Conservation (phyloP, 2,329 filamentous ascomycete species). For the Epichloe coenophiala region DNA sequence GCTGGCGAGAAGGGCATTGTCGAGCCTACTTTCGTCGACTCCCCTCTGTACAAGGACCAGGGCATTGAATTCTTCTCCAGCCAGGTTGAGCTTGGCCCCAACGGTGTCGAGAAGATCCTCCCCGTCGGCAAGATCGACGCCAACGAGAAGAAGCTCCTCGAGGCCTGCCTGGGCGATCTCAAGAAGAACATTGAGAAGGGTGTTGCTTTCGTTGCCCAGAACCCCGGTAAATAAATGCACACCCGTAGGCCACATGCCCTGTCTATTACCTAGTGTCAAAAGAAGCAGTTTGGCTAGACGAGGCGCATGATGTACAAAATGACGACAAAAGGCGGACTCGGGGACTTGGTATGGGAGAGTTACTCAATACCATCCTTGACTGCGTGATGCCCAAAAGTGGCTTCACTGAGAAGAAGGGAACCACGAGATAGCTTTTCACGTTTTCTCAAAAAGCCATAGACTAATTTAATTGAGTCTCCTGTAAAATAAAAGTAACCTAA, state of each 20-base stretch:
- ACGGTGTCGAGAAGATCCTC: constrained; percentile 89
- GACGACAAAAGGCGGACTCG: neutral
- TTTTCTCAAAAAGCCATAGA: constrained; percentile 3
- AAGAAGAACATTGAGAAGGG: constrained; percentile 96
- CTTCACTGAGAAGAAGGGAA: neutral
- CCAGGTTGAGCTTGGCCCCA: constrained; percentile 88
- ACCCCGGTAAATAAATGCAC: constrained; percentile 43
- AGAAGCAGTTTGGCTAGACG: neutral
- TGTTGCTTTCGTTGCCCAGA: constrained; percentile 43
- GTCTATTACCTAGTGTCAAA: neutral
- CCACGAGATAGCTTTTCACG: neutral
- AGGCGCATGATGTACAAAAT: constrained; percentile 2
- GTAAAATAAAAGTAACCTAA: constrained; percentile 3
- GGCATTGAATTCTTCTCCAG: constrained; percentile 95
- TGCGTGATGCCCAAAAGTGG: neutral
- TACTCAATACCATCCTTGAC: neutral
- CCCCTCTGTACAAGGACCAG: constrained; percentile 95
- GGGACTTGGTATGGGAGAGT: neutral
- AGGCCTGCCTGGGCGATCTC: constrained; percentile 70
- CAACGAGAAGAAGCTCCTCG: constrained; percentile 79
- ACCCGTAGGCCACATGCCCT: neutral
- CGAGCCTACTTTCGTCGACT: constrained; percentile 95
- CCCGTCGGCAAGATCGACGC: constrained; percentile 73
- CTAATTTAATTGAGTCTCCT: constrained; percentile 4
- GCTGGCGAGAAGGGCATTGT: constrained; percentile 90